phyloP scores from a whole-genome alignment of 305 asterid genomes.

The Fraxinus sp. region DNA sequence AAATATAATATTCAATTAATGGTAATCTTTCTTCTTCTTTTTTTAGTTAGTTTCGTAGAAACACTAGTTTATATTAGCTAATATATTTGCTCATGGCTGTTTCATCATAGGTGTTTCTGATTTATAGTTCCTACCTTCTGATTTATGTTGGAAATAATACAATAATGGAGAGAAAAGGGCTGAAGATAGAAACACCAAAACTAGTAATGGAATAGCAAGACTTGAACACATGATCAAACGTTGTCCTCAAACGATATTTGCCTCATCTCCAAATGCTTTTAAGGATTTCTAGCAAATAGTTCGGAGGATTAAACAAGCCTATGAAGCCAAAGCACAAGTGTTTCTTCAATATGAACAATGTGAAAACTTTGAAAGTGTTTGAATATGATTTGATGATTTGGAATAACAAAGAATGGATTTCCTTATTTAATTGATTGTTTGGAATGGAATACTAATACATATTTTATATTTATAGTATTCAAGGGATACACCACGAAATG shows the following conservation, averaged over 20 bases:
- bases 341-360: not conserved
- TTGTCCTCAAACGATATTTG: not conserved
- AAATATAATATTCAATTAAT: not conserved
- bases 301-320: not conserved
- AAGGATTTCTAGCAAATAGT: not conserved
- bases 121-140: not conserved
- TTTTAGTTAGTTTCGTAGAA: not conserved
- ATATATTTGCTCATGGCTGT: not conserved
- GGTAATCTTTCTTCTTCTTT: not conserved
- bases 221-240: not conserved
- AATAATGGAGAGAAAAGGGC: not conserved
- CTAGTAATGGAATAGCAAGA: not conserved
- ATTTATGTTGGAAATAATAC: not conserved
- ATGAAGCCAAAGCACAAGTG: not conserved
- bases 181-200: not conserved
- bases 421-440: not conserved
- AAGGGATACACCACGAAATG: not conserved
- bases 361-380: not conserved
- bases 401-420: not conserved
- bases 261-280: not conserved
- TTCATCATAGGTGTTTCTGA: not conserved
- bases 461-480: not conserved
- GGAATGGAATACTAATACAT: not conserved
- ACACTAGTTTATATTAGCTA: not conserved
- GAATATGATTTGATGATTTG: not conserved